These are phyloP conservation scores for Aspergillus nomiae DNA, from an alignment of 2,329 filamentous ascomycete species.

Conservation along the genomic window DNA sequence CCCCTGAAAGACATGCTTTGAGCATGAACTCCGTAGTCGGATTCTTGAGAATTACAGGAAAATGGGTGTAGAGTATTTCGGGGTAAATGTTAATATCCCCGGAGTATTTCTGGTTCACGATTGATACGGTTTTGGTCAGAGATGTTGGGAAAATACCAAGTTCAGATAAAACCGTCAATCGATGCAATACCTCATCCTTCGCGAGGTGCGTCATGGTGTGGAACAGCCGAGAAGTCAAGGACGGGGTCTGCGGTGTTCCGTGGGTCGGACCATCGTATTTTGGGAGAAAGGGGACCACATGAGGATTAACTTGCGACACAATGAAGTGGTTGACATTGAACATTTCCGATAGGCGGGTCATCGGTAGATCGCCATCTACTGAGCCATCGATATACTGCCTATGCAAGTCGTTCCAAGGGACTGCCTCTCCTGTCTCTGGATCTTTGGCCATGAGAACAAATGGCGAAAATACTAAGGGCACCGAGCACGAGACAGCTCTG, in stretches of 20 bases:
- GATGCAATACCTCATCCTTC: constrained; percentile 77
- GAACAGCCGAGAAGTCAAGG: constrained; percentile 56
- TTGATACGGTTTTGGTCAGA: constrained; percentile 74
- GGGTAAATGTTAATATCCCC: constrained; percentile 95
- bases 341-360: constrained; percentile 87
- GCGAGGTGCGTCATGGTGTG: constrained; percentile 70
- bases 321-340: constrained; percentile 99
- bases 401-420: constrained; percentile 82
- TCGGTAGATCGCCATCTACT: constrained; percentile 90
- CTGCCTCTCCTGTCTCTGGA: constrained; percentile 72
- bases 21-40: constrained; percentile 86
- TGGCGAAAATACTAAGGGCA: constrained; percentile 81
- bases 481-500: constrained; percentile 86
- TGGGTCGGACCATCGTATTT: constrained; percentile 63
- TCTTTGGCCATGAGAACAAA: constrained; percentile 82
- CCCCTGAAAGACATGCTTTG: constrained; percentile 72
- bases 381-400: constrained; percentile 93
- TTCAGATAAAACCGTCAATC: constrained; percentile 78
- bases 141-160: constrained; percentile 78
- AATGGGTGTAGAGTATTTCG: constrained; percentile 71
- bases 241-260: constrained; percentile 32
- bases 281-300: constrained; percentile 82
- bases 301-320: constrained; percentile 93
- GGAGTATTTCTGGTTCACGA: constrained; percentile 87
- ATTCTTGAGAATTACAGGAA: constrained; percentile 78